Conservation (phyloP, 2,329 filamentous ascomycete genomes). For the Curvularia lunata region DNA sequence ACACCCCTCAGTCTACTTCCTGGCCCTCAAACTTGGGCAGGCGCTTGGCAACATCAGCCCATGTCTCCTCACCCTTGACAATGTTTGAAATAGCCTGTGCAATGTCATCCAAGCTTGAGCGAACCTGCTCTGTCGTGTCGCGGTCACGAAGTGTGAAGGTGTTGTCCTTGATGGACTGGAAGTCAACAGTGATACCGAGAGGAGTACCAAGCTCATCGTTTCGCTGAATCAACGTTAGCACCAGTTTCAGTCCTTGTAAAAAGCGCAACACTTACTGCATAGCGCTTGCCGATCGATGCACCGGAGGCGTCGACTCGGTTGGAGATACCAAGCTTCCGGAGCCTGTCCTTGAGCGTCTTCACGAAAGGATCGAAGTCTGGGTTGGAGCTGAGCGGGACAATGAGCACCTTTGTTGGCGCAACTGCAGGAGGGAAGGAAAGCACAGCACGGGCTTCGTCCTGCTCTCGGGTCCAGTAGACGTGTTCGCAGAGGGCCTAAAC, state of each 20-base stretch:
- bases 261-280: conserved; percentile 49
- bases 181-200: conserved; percentile 91
- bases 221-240: conserved; percentile 55
- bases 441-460: conserved; percentile 81
- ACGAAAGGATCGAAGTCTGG: conserved; percentile 80
- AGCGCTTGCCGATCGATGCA: conserved; percentile 92
- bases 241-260: background rate
- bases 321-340: conserved; percentile 78
- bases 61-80: conserved; percentile 67
- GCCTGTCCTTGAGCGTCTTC: conserved; percentile 72
- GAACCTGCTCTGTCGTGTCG: conserved; percentile 89
- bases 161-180: conserved; percentile 89
- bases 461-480: conserved; percentile 88
- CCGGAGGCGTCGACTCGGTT: conserved; percentile 89
- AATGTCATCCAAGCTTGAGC: conserved; percentile 80
- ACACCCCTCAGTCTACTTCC: conserved; percentile 38
- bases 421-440: conserved; percentile 77
- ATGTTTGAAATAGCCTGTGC: conserved; percentile 72
- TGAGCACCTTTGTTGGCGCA: conserved; percentile 93
- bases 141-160: conserved; percentile 85
- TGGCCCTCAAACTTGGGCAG: conserved; percentile 78
- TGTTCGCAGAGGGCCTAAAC: conserved; percentile 89
- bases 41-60: conserved; percentile 75
- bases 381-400: conserved; percentile 86
- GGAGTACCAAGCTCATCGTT: conserved; percentile 97